Base-by-base conservation (phyloP, 2,329 filamentous ascomycete species). In the Cladosporium halotolerans region DNA sequence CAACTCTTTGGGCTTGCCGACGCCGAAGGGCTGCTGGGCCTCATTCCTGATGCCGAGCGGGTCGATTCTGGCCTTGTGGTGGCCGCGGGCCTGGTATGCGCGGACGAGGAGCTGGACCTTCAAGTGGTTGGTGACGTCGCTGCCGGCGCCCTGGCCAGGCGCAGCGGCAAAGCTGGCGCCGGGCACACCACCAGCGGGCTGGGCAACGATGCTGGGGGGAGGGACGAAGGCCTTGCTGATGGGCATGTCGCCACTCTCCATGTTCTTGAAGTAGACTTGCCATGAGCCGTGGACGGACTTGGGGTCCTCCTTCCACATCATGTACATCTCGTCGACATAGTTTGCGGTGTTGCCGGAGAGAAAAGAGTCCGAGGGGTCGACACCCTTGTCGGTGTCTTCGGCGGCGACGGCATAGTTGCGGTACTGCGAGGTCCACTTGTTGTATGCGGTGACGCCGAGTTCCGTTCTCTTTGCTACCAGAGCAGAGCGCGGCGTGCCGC, bases 311-410 rank as follows among this genome's bases (percentile, higher is more conserved):
- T 92, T 96, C 93, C 93, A 99, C 70, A 91, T 85, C 77, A 96
- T 79, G 75, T 99, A 99, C 93, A 99, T 99, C 79, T 96, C 93
- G 73, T 99, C 93, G 70, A 99, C 89, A 77, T 99, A 99, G 78
- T 95, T 96, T 74, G 93, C 93, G 57, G 92, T 93, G 78, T 89
- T 97, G 62, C 93, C 93, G 59, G 90, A 89, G 57, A 99, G 82
- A 80, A 99, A 99, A 76, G 85, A 95, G 75, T 99, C 93, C 73
- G 88, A 96, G 60, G 91, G 83, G 70, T 96, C 89, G 67, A 85
- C 82, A 63, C 82, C 81, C 68, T 79, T 78, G 67, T 75, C 73
- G 49, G 76, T 79, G 40, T 81, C 79, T 68, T 82, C 79, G 4
- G 78, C 77, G 54, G 80, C 72, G 58, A 78, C 70, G 51, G 82